Base-by-base conservation (phyloP, 345 rosid species). In the Salix brachista region DNA sequence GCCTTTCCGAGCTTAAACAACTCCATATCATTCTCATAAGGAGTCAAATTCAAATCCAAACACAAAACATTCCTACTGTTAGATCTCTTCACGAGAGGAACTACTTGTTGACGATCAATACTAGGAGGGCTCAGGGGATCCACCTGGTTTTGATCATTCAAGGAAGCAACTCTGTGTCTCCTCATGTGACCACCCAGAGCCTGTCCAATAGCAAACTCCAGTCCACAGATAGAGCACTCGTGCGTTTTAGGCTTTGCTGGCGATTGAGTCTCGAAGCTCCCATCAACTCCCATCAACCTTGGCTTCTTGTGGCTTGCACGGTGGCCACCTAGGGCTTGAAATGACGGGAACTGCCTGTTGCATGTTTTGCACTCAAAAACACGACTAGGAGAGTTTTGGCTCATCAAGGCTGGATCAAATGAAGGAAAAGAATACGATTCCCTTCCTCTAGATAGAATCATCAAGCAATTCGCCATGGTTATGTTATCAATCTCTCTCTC, bases 161-260 rank as follows among this genome's bases (percentile, higher is more conserved):
- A 52, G 18, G 37, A 34, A 34, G 64, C 75, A 5, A 80, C 68
- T 65, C 89, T 81, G 23, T 91, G 92, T 75, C 92, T 84, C 80
- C 92, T 89, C 95, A 91, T 89, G 74, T 91, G 94, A 21, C 94
- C 92, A 0, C 92, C 92, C 21, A 89, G 67, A 2, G 94, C 91
- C 74, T 91, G 92, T 6, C 92, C 97, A 48, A 94, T 85, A 0
- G 97, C 84, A 60, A 94, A 94, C 85, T 91, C 95, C 1, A 89
- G 84, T 6, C 98, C 98, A 52, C 98, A 94, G 1, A 94, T 87
- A 5, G 97, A 91, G 75, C 98, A 94, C 86, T 90, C 92, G 50
- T 94, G 98, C 1, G 90, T 83, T 17, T 80, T 80, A 9, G 83
- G 83, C 78, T 90, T 90, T 4, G 50, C 65, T 7, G 89, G 85